Evolutionary conservation across 495 filamentous ascomycete species (phyloP).

Genomic region (Podospora bellae-mahoneyi): DNA sequence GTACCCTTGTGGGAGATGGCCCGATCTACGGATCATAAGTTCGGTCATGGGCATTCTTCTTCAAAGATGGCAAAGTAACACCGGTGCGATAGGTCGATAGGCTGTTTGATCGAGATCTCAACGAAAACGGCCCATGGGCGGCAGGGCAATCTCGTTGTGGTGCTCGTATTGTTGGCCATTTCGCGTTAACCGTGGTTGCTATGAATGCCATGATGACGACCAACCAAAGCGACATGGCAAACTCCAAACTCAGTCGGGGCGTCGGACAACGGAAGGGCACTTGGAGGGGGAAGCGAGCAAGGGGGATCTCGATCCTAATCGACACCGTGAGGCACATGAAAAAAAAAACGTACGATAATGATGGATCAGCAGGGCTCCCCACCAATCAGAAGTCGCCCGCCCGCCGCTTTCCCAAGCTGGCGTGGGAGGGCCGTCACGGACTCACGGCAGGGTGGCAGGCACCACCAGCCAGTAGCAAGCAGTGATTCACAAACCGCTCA

Average conservation of each 20-base stretch:
- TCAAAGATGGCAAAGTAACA: neutral
- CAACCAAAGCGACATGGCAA: neutral
- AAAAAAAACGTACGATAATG: conserved; percentile 39
- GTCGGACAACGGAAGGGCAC: neutral
- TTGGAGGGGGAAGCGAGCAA: conserved; percentile 15
- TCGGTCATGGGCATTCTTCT: neutral
- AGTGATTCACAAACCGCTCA: neutral
- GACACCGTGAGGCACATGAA: conserved; percentile 32
- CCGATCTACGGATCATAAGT: neutral
- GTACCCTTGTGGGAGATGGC: neutral
- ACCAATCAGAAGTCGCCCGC: conserved; percentile 26
- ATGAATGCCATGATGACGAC: neutral
- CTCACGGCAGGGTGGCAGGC: neutral
- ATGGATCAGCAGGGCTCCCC: conserved; percentile 18
- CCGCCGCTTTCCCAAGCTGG: conserved; percentile 5
- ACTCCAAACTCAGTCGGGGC: conserved; percentile 1
- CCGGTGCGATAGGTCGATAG: neutral
- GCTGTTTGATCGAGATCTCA: neutral
- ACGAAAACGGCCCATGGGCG: neutral
- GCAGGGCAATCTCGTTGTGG: neutral
- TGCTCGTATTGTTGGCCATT: neutral
- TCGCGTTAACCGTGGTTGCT: neutral
- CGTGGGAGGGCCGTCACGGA: neutral
- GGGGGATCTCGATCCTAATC: conserved; percentile 38
- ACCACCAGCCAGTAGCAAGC: neutral